Evolutionary conservation across 1,284 basidiomycete species (phyloP).

Genomic region (Schizophyllum commune): DNA sequence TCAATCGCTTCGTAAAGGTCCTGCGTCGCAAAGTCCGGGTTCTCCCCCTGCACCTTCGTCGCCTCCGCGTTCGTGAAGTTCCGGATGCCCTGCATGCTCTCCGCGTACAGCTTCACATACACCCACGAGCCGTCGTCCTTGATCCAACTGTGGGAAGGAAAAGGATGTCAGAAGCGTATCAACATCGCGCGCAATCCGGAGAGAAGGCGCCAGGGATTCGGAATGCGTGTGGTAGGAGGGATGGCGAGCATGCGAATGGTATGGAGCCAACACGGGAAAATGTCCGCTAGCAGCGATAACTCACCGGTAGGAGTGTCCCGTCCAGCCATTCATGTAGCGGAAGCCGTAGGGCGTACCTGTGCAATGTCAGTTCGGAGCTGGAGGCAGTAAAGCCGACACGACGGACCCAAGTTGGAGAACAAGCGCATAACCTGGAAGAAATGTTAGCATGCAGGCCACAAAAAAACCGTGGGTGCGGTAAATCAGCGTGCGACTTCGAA

Average conservation of each 20-base stretch:
- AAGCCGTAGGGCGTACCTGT: not conserved
- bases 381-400: not conserved
- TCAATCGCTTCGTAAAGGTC: constrained; percentile 39
- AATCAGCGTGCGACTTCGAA: too few relatives aligned
- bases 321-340: constrained; percentile 3
- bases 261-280: too few relatives aligned
- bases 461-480: too few relatives aligned
- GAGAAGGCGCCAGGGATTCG: too few relatives aligned
- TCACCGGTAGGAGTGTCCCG: not conserved
- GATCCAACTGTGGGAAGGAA: not conserved
- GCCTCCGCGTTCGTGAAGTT: constrained; percentile 19
- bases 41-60: constrained; percentile 20
- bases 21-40: constrained; percentile 63
- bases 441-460: not conserved
- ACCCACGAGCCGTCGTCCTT: constrained; percentile 44
- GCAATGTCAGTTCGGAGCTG: not conserved
- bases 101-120: constrained; percentile 44
- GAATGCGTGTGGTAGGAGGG: too few relatives aligned
- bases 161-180: constrained; percentile 1
- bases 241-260: too few relatives aligned
- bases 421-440: not conserved
- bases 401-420: not conserved
- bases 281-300: not conserved
- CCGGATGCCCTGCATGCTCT: constrained; percentile 9
- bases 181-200: constrained; percentile 6